Evolutionary conservation across 2,329 filamentous ascomycete genomes (phyloP).

Genomic region (Shiraia bambusicola): DNA sequence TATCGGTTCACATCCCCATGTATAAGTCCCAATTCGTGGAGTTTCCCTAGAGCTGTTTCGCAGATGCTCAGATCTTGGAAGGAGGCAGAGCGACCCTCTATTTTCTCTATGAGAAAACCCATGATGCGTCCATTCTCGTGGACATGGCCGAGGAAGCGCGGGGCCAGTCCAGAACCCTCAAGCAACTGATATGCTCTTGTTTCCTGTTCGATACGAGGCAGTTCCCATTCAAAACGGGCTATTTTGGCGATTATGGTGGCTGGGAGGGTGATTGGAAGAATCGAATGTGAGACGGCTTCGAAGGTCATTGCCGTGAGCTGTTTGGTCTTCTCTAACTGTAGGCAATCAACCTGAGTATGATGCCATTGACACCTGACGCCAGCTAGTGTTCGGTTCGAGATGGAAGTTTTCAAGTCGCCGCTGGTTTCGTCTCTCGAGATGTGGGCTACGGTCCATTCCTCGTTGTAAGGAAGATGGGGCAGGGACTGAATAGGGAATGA

Average conservation of each 20-base stretch:
- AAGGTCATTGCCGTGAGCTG: constrained; percentile 27
- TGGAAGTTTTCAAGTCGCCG: constrained; percentile 27
- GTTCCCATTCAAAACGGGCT: constrained; percentile 13
- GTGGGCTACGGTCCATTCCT: constrained; percentile 9
- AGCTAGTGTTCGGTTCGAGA: constrained; percentile 23
- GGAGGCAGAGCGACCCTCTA: constrained; percentile 32
- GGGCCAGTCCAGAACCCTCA: constrained; percentile 29
- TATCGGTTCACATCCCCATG: constrained; percentile 46
- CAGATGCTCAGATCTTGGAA: constrained; percentile 32
- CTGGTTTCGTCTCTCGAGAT: constrained; percentile 12
- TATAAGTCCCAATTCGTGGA: constrained; percentile 29
- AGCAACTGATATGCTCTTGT: constrained; percentile 12
- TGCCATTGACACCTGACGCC: constrained; percentile 31
- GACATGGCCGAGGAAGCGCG: constrained; percentile 42
- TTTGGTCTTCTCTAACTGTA: constrained; percentile 29
- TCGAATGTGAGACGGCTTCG: constrained; percentile 14
- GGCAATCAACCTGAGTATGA: constrained; percentile 21
- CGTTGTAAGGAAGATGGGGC: constrained; percentile 7
- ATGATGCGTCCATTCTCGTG: constrained; percentile 41
- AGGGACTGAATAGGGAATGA: constrained; percentile 9
- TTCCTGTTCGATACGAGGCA: constrained; percentile 9
- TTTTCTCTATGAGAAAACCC: constrained; percentile 41
- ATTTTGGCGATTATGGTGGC: constrained; percentile 13
- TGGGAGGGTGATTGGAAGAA: constrained; percentile 10
- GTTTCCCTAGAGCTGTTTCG: constrained; percentile 13